These are phyloP conservation scores for Solanum aculeatissimum DNA, from an alignment of 305 asterid species.

Conservation along the genomic window DNA sequence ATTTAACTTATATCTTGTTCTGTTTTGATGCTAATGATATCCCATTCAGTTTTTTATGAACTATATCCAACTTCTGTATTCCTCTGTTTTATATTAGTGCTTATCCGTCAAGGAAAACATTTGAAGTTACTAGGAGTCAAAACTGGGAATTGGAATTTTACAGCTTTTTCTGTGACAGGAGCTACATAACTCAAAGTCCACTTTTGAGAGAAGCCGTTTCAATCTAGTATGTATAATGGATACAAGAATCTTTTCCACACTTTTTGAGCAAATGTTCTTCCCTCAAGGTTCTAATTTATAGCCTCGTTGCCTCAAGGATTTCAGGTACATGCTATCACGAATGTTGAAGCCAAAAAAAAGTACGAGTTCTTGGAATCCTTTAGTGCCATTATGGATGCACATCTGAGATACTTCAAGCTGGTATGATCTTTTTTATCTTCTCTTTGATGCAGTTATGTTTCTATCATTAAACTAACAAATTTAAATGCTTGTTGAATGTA, in stretches of 20 bases:
- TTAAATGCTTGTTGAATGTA: conserved; percentile 17
- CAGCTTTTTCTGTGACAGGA: conserved; percentile 51
- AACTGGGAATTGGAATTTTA: not conserved
- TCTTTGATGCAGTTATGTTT: conserved; percentile 7
- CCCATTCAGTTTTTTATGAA: not conserved
- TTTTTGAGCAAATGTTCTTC: not conserved
- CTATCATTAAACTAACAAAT: conserved; percentile 10
- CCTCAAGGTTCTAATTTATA: conserved; percentile 16
- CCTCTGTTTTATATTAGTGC: not conserved
- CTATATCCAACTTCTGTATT: not conserved
- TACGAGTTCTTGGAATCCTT: conserved; percentile 90
- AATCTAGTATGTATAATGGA: conserved; percentile 54
- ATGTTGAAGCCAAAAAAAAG: conserved; percentile 90
- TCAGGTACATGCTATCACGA: conserved; percentile 84
- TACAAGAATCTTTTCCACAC: conserved; percentile 7
- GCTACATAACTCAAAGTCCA: conserved; percentile 88
- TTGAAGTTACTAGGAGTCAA: not conserved
- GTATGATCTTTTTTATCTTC: conserved; percentile 24
- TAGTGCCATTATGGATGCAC: conserved; percentile 99
- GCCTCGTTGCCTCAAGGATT: conserved; percentile 39
- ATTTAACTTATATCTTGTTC: not conserved
- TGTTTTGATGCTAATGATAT: not conserved
- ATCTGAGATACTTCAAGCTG: conserved; percentile 87
- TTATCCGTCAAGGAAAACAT: not conserved
- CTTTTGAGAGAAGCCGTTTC: conserved; percentile 94